Evolutionary conservation across 257 asterid genomes (phyloP).

Genomic region (Catharanthus roseus): DNA sequence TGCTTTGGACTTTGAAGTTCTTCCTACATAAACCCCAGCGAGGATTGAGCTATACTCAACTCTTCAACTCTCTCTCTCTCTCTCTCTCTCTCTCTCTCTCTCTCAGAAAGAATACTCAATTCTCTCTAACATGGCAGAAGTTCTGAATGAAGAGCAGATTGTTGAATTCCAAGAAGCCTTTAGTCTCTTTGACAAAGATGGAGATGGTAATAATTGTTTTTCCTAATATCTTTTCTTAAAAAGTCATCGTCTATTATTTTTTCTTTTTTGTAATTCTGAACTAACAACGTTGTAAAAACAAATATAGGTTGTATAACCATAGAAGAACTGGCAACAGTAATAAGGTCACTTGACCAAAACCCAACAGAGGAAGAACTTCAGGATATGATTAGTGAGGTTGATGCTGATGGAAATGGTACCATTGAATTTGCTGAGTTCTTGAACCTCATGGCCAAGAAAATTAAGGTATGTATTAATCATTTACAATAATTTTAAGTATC

Average conservation of each 20-base stretch:
- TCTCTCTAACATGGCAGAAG: constrained; percentile 30
- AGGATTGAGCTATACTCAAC: constrained; percentile 40
- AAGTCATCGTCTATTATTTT: not conserved
- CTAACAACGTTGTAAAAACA: not conserved
- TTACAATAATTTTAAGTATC: no score
- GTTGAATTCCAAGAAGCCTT: constrained; percentile 47
- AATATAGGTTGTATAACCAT: constrained; percentile 39
- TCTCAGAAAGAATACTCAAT: constrained; percentile 8
- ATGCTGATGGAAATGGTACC: constrained; percentile 46
- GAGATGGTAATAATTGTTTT: constrained; percentile 31
- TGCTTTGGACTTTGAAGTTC: constrained; percentile 5
- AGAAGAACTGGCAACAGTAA: constrained; percentile 43
- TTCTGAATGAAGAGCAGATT: constrained; percentile 37
- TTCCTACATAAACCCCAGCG: constrained; percentile 44
- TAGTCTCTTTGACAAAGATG: constrained; percentile 47
- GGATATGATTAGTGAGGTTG: constrained; percentile 43
- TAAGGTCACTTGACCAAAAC: constrained; percentile 43
- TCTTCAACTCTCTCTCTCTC: constrained; percentile 17
- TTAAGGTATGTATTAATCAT: no score
- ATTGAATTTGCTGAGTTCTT: constrained; percentile 46
- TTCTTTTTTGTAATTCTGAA: no score
- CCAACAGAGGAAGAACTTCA: constrained; percentile 41
- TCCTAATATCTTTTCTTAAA: not conserved
- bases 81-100: constrained; percentile 11
- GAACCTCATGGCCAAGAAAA: constrained; percentile 37